Evolutionary conservation across 1,284 basidiomycete genomes (phyloP).

Genomic region (Athelia sp.): DNA sequence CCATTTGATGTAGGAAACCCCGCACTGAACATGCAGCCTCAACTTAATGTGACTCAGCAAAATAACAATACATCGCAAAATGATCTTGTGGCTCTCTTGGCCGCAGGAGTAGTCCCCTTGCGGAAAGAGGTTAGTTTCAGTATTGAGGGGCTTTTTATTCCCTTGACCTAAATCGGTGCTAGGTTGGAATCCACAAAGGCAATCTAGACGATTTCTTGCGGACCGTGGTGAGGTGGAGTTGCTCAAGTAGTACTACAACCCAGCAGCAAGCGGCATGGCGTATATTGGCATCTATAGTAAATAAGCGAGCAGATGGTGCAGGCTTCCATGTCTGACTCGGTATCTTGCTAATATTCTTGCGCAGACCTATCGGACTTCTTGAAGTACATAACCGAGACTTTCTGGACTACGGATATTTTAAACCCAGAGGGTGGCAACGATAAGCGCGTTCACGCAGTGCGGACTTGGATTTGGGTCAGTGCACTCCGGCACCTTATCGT

Average conservation of each 20-base stretch:
- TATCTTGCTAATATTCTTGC: neutral
- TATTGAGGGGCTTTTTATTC: neutral
- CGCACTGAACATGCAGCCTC: slow-evolving; percentile 3
- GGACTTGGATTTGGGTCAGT: slow-evolving; percentile 68
- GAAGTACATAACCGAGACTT: slow-evolving; percentile 31
- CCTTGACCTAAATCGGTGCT: neutral
- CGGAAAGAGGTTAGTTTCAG: slow-evolving; percentile 53
- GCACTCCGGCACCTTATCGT: neutral
- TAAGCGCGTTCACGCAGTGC: slow-evolving; percentile 49
- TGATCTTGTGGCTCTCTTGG: slow-evolving; percentile 62
- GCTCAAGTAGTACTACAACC: slow-evolving; percentile 42
- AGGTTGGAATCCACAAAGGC: neutral
- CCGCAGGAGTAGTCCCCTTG: slow-evolving; percentile 59
- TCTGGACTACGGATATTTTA: slow-evolving; percentile 45
- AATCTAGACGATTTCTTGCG: slow-evolving; percentile 49
- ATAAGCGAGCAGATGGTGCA: slow-evolving; percentile 70
- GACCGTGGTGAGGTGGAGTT: slow-evolving; percentile 53
- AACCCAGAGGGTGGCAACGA: slow-evolving; percentile 23
- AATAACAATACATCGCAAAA: slow-evolving; percentile 46
- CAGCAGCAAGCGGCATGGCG: slow-evolving; percentile 62
- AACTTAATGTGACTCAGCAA: neutral
- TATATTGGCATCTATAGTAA: slow-evolving; percentile 64
- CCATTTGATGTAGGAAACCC: slow-evolving; percentile 40
- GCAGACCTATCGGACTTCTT: slow-evolving; percentile 49
- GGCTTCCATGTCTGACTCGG: slow-evolving; percentile 9